phyloP scores from a whole-genome alignment of 176 grass and related monocot species.

The Puya raimondii region DNA sequence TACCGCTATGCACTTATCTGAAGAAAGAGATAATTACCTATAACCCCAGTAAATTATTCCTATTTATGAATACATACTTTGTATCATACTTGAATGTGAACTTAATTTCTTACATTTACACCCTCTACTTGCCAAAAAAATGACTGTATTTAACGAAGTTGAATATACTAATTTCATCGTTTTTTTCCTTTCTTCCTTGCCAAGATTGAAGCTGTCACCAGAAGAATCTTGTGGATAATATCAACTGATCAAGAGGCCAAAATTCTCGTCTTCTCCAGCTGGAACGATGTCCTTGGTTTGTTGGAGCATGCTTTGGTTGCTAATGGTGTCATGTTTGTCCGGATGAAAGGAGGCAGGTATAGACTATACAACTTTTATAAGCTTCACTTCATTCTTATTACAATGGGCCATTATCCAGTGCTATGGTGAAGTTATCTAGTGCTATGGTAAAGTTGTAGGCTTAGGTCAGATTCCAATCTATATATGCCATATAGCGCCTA shows the following conservation, averaged over 20 bases:
- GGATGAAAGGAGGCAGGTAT: conserved; percentile 99
- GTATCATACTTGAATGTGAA: too few relatives aligned
- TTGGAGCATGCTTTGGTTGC: conserved; percentile 70
- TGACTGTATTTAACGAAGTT: too few relatives aligned
- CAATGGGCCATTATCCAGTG: conserved; percentile 4
- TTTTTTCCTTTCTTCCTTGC: conserved; percentile 21
- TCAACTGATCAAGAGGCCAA: conserved; percentile 56
- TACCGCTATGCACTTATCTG: too few relatives aligned
- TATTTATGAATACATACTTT: too few relatives aligned
- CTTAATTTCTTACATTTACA: too few relatives aligned
- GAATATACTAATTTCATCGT: not conserved
- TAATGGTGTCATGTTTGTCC: conserved; percentile 64
- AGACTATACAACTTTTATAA: conserved; percentile 1
- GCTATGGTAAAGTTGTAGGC: not conserved
- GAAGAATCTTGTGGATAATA: conserved; percentile 78
- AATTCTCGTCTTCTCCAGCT: conserved; percentile 93
- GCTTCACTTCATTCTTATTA: not conserved
- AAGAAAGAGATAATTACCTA: too few relatives aligned
- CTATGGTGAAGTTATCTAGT: conserved; percentile 5
- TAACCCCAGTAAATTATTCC: too few relatives aligned
- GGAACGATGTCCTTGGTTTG: conserved; percentile 92
- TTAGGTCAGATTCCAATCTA: too few relatives aligned
- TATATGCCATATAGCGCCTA: too few relatives aligned
- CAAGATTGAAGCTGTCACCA: conserved; percentile 84
- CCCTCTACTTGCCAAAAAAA: too few relatives aligned